Evolutionary conservation across 495 filamentous ascomycete species (phyloP).

Genomic region (Penicillium taxi): DNA sequence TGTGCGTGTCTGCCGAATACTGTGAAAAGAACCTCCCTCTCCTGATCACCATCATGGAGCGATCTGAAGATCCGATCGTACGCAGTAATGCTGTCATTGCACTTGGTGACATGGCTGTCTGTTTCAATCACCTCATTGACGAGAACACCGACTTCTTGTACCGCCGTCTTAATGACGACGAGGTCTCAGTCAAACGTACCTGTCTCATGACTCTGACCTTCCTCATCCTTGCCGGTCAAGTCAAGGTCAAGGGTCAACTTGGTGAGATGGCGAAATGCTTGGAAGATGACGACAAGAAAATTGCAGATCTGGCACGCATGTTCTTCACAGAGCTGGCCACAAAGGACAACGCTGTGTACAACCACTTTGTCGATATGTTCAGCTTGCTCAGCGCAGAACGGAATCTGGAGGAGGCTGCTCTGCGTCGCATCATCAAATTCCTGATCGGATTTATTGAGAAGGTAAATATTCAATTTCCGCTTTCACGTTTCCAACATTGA

Average conservation of each 20-base stretch:
- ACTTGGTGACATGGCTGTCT: constrained; percentile 96
- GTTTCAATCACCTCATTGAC: constrained; percentile 98
- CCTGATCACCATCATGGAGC: constrained; percentile 95
- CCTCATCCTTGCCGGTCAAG: constrained; percentile 91
- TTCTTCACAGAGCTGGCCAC: constrained; percentile 96
- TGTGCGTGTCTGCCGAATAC: constrained; percentile 93
- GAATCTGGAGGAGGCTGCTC: constrained; percentile 71
- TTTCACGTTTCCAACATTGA: background rate
- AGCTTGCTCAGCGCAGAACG: constrained; percentile 77
- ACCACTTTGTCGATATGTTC: constrained; percentile 99
- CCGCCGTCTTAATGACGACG: constrained; percentile 77
- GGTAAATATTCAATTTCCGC: constrained; percentile 43
- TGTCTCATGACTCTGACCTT: constrained; percentile 99
- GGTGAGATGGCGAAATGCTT: constrained; percentile 99
- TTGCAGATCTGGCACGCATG: constrained; percentile 89
- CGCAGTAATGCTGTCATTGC: constrained; percentile 95
- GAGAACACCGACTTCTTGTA: constrained; percentile 99
- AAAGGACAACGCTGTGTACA: constrained; percentile 99
- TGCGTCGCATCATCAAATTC: constrained; percentile 84
- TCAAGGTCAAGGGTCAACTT: constrained; percentile 99
- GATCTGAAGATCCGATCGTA: constrained; percentile 79
- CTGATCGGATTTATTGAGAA: constrained; percentile 94
- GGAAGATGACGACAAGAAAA: constrained; percentile 88
- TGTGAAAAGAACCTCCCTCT: constrained; percentile 90
- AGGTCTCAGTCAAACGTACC: constrained; percentile 87